Evolutionary conservation across 2,329 filamentous ascomycete genomes (phyloP).

Genomic region (Fusarium mexicanum): DNA sequence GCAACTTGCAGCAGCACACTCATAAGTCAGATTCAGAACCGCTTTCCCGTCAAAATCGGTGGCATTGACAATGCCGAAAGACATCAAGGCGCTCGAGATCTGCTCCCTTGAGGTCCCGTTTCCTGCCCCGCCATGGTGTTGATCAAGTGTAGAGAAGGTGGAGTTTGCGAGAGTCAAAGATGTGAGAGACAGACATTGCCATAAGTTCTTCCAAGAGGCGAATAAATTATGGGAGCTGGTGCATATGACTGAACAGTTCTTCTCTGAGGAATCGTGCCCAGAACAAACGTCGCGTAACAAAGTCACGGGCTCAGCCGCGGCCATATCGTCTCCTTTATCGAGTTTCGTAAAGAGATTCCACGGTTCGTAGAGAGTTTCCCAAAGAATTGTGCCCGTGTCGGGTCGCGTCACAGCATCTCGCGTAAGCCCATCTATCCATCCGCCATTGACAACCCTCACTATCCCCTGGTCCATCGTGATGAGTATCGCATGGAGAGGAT

Average conservation of each 20-base stretch:
- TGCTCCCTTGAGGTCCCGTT: neutral
- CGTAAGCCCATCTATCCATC: neutral
- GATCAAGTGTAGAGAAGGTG: neutral
- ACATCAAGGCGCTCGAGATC: neutral
- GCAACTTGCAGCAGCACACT: conserved; percentile 16
- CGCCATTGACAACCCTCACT: neutral
- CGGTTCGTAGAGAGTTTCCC: neutral
- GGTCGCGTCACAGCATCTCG: neutral
- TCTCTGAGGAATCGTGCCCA: neutral
- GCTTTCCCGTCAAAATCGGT: neutral
- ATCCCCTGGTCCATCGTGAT: neutral
- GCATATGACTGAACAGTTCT: neutral
- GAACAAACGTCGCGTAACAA: neutral
- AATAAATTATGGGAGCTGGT: neutral
- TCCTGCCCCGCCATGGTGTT: fast-evolving
- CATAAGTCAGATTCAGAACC: conserved; percentile 1
- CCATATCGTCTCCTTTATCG: fast-evolving
- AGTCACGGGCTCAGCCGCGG: neutral
- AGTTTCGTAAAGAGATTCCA: neutral
- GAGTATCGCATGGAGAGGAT: neutral
- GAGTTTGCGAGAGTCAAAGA: neutral
- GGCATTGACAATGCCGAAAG: neutral
- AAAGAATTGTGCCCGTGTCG: neutral
- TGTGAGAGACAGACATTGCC: conserved; percentile 7
- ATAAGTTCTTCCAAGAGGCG: conserved; percentile 2